Base-by-base conservation (phyloP, 305 asterid genomes). In the Nicotiana rustica region DNA sequence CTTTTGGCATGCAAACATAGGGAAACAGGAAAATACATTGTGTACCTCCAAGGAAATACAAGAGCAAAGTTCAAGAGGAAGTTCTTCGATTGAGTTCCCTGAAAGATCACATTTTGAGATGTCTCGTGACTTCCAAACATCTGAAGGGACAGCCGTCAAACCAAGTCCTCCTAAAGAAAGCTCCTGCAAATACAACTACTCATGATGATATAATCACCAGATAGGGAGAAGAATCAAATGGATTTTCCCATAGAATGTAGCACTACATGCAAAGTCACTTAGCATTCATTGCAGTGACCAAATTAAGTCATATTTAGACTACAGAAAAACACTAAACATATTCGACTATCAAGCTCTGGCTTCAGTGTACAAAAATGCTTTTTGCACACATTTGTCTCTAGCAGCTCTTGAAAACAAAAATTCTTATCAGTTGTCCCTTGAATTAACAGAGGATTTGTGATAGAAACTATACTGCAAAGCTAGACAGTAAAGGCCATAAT, bases 51-150 rank as follows among this genome's bases (percentile, higher is more conserved):
- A 93, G 83, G 95, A 84, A 78, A 87, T 88, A 82, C 98, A 95
- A 81, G 93, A 95, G 82, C 82, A 86, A 86, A 96, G 91, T 89
- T 93, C 98, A 55, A 67, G n/a, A 18, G 99, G 98, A 73, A 94
- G 88, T 82, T 92, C 97, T 89, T 91, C 96, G 66, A 96, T 91
- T 55, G 91, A 91, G 87, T 93, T 94, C 81, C 88, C 92, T 1
- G 98, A 90, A 77, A 96, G 96, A 91, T 96, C 87, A 84, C 95
- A 87, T 89, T 93, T 94, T 12, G 93, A 90, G 85, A 94, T 78
- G 60, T 93, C 93, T 29, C 83, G 87, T 0, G 93, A 89, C 81
- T 92, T 93, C 98, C 94, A 94, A 77, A 90, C 90, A 36, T 96
- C 97, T 62, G 97, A 85, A 62, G 99, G 98, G 79, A 93, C 90